Evolutionary conservation across 1,284 basidiomycete species (phyloP).

Genomic region (Mycena sp.): DNA sequence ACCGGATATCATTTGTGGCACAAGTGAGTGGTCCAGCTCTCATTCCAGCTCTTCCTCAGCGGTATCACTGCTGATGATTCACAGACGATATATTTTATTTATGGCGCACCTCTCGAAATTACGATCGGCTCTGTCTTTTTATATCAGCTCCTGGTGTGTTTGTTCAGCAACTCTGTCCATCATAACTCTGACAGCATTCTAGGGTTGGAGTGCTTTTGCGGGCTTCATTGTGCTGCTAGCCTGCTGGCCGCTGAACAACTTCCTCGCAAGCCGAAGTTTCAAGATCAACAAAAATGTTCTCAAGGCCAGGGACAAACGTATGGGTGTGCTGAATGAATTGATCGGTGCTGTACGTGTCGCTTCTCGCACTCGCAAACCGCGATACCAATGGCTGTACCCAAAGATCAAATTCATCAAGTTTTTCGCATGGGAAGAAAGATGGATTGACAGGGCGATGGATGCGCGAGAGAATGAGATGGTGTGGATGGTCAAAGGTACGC

Average conservation of each 20-base stretch:
- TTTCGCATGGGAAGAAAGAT: conserved; percentile 83
- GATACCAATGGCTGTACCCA: conserved; percentile 30
- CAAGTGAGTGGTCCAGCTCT: conserved; percentile 60
- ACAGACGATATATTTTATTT: conserved; percentile 7
- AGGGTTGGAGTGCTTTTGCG: conserved; percentile 66
- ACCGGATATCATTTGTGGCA: background rate
- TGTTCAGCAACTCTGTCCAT: background rate
- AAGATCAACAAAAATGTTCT: conserved; percentile 78
- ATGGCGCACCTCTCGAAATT: conserved; percentile 79
- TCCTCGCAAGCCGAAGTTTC: conserved; percentile 66
- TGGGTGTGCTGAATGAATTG: conserved; percentile 87
- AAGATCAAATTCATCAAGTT: conserved; percentile 86
- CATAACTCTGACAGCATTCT: background rate
- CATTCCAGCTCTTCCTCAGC: too few species aligned
- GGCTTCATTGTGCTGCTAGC: conserved; percentile 80
- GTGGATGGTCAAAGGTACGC: conserved; percentile 75
- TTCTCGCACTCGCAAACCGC: background rate
- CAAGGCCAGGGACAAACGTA: conserved; percentile 83
- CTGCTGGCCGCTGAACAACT: conserved; percentile 80
- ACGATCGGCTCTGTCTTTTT: conserved; percentile 79
- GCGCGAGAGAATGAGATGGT: conserved; percentile 68
- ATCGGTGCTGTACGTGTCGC: conserved; percentile 63
- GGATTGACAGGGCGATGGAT: conserved; percentile 71
- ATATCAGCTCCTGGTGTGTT: conserved; percentile 60
- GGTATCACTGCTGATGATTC: background rate